A percentile compares a stretch with the other conserved stretches of the same genome.
These are phyloP conservation scores for Neurospora crassa DNA, from an alignment of 2,329 filamentous ascomycete genomes.

Conservation along the genomic window DNA sequence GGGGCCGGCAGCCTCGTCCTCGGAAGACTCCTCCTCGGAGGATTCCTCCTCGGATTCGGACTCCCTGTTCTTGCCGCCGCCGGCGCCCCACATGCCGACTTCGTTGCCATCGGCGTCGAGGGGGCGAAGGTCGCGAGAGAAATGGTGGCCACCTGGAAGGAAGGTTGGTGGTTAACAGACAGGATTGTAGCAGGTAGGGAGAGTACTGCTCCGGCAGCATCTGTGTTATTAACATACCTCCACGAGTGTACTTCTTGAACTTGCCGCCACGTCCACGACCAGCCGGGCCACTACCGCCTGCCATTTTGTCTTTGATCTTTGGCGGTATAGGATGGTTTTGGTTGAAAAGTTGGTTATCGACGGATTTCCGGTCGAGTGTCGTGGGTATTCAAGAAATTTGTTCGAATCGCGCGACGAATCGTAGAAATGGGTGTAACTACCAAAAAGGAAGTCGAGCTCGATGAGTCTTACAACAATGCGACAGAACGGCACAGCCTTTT, in stretches of 20 bases:
- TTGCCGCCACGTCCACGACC: slow-evolving; percentile 79
- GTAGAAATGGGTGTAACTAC: background rate
- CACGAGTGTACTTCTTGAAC: slow-evolving; percentile 86
- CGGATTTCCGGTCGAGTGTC: slow-evolving; percentile 10
- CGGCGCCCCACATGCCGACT: slow-evolving; percentile 75
- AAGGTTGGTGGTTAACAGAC: slow-evolving; percentile 12
- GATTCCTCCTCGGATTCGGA: slow-evolving; percentile 41
- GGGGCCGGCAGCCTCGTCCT: slow-evolving; percentile 40
- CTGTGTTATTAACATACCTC: slow-evolving; percentile 49
- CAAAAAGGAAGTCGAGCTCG: background rate
- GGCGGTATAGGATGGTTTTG: slow-evolving; percentile 3
- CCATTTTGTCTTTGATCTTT: slow-evolving; percentile 31
- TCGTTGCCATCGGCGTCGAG: slow-evolving; percentile 84
- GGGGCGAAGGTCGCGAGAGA: slow-evolving; percentile 82
- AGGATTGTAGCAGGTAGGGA: background rate
- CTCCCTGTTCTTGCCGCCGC: slow-evolving; percentile 38
- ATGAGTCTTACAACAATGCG: background rate
- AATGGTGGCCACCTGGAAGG: slow-evolving; percentile 76
- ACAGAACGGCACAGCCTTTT: background rate
- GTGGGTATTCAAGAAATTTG: background rate
- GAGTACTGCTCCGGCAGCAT: background rate
- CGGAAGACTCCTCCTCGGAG: slow-evolving; percentile 36
- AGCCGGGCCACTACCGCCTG: slow-evolving; percentile 30
- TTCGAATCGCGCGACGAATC: background rate
- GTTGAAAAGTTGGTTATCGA: background rate